Conservation (phyloP, 2,329 filamentous ascomycete genomes). For the Monilinia laxa region DNA sequence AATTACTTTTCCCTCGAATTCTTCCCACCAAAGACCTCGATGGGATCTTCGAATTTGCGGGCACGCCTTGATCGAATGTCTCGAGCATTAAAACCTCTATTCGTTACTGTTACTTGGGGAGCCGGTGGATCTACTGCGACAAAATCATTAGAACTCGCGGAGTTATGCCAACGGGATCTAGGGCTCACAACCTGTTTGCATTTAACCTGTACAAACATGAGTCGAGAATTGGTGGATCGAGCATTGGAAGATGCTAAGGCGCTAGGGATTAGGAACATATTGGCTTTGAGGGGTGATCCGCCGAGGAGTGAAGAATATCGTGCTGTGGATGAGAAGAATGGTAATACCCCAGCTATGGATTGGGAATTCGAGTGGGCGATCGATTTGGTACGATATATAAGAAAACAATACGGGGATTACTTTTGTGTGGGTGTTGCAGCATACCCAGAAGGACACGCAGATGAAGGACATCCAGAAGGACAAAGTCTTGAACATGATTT, state of each 20-base stretch:
- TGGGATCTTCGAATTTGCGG: slow-evolving; percentile 92
- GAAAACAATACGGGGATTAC: slow-evolving; percentile 82
- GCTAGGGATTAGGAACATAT: slow-evolving; percentile 87
- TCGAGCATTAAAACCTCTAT: slow-evolving; percentile 82
- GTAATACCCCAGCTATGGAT: slow-evolving; percentile 50
- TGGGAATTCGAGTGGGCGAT: slow-evolving; percentile 84
- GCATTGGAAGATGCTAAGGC: slow-evolving; percentile 88
- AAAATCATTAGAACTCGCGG: slow-evolving; percentile 90
- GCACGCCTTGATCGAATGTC: slow-evolving; percentile 94
- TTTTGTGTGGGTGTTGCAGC: slow-evolving; percentile 94
- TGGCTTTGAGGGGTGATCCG: slow-evolving; percentile 88
- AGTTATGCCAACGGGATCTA: slow-evolving; percentile 89
- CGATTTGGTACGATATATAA: slow-evolving; percentile 88
- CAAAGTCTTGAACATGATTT: slow-evolving; percentile 76
- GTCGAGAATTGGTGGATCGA: slow-evolving; percentile 77
- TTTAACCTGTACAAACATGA: slow-evolving; percentile 98
- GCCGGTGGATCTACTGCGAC: slow-evolving; percentile 88
- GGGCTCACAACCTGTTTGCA: slow-evolving; percentile 94
- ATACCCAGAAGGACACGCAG: slow-evolving; percentile 93
- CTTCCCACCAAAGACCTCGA: slow-evolving; percentile 96
- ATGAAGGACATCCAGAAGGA: slow-evolving; percentile 76
- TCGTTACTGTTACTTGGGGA: slow-evolving; percentile 97
- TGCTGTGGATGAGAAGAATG: slow-evolving; percentile 56
- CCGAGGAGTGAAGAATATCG: slow-evolving; percentile 86
- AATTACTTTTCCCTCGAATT: slow-evolving; percentile 97